Evolutionary conservation across 306 rosid genomes (phyloP).

Genomic region (Spatholobus suberectus): DNA sequence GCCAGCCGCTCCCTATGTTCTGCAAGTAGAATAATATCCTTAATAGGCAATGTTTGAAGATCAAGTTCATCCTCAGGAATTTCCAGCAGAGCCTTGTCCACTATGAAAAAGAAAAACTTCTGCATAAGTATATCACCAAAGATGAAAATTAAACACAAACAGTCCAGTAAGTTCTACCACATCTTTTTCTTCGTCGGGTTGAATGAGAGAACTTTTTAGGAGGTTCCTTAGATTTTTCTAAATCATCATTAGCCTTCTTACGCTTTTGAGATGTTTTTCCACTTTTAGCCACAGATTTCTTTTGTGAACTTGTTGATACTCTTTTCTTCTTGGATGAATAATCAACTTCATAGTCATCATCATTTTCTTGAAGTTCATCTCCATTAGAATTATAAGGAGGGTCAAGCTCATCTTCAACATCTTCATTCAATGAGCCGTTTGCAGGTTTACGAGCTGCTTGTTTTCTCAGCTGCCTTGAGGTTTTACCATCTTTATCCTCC

Average conservation of each 20-base stretch:
- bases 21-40: conserved; percentile 73
- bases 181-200: conserved; percentile 73
- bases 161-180: conserved; percentile 52
- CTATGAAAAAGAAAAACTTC: conserved; percentile 50
- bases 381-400: conserved; percentile 44
- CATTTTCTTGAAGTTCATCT: conserved; percentile 52
- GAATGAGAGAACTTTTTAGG: conserved; percentile 80
- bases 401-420: conserved; percentile 48
- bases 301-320: conserved; percentile 50
- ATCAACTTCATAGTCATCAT: conserved; percentile 50
- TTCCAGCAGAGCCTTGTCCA: conserved; percentile 79
- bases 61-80: conserved; percentile 82
- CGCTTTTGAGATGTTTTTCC: conserved; percentile 60
- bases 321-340: conserved; percentile 52
- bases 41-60: conserved; percentile 56
- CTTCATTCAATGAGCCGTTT: conserved; percentile 48
- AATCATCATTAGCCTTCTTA: conserved; percentile 53
- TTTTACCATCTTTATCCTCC: conserved; percentile 50
- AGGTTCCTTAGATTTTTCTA: conserved; percentile 48
- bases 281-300: conserved; percentile 60
- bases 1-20: conserved; percentile 72
- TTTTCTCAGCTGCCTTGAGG: conserved; percentile 60
- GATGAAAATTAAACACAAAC: background rate
- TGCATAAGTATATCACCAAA: conserved; percentile 34
- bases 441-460: conserved; percentile 44